Conservation (phyloP, 2,329 filamentous ascomycete genomes). For the Alternaria arbusti region DNA sequence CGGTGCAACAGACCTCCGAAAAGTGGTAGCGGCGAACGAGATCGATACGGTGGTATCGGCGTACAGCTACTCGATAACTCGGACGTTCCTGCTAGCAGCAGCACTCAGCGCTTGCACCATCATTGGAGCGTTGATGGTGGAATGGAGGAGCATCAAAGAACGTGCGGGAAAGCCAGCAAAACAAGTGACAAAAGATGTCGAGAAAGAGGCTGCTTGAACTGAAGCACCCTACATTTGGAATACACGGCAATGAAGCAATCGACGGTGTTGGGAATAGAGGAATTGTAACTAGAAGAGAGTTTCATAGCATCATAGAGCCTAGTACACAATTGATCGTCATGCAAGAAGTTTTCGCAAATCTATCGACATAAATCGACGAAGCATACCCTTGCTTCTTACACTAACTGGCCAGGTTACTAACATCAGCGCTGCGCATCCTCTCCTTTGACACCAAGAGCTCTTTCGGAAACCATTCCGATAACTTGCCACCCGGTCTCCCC, state of each 20-base stretch:
- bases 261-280: background rate
- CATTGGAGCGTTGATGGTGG: constrained; percentile 60
- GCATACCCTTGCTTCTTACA: background rate
- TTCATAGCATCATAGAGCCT: background rate
- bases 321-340: background rate
- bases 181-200: background rate
- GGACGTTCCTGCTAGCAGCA: constrained; percentile 65
- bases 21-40: constrained; percentile 58
- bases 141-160: constrained; percentile 65
- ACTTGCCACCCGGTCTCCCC: constrained; percentile 5
- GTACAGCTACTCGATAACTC: constrained; percentile 66
- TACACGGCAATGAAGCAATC: background rate
- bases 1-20: constrained; percentile 65
- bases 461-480: constrained; percentile 8
- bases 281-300: background rate
- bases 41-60: constrained; percentile 62
- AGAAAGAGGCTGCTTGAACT: background rate
- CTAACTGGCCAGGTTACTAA: background rate
- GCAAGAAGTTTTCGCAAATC: background rate
- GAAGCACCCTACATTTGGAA: background rate
- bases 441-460: background rate
- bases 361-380: background rate
- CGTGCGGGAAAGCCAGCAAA: background rate
- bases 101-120: constrained; percentile 61
- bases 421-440: background rate